Evolutionary conservation across 2,329 filamentous ascomycete species (phyloP).

Genomic region (Fusarium sp.): DNA sequence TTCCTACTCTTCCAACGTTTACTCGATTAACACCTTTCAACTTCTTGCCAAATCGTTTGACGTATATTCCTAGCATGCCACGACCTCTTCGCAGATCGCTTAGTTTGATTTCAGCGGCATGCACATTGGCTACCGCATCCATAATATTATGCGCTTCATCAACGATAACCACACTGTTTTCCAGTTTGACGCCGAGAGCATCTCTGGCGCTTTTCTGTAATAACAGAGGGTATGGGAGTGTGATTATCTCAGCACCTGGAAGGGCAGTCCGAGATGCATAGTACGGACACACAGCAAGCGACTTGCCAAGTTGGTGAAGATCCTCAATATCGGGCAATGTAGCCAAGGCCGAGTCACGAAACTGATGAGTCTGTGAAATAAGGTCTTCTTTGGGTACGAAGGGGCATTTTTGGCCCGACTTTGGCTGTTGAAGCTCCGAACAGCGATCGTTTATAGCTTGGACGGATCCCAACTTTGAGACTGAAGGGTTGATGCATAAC

Average conservation of each 20-base stretch:
- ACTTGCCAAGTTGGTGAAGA: constrained; percentile 79
- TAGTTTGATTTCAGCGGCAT: constrained; percentile 81
- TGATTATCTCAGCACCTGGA: constrained; percentile 88
- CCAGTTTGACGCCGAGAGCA: constrained; percentile 85
- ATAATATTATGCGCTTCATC: constrained; percentile 98
- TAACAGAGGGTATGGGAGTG: constrained; percentile 90
- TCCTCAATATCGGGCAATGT: constrained; percentile 95
- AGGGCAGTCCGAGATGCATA: constrained; percentile 92
- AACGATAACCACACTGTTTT: constrained; percentile 91
- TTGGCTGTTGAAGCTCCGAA: constrained; percentile 85
- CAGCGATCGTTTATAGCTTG: constrained; percentile 95
- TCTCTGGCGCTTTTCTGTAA: constrained; percentile 89
- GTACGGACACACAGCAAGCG: constrained; percentile 88
- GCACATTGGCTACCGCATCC: constrained; percentile 89
- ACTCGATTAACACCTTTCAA: constrained; percentile 92
- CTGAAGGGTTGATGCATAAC: constrained; percentile 88
- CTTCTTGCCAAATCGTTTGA: constrained; percentile 87
- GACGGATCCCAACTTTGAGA: constrained; percentile 75
- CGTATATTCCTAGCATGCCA: constrained; percentile 82
- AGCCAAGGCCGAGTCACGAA: constrained; percentile 86
- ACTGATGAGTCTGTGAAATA: constrained; percentile 77
- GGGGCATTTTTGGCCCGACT: constrained; percentile 70
- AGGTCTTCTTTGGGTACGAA: constrained; percentile 85
- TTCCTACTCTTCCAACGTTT: constrained; percentile 88
- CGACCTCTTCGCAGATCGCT: constrained; percentile 78